Evolutionary conservation across 2,329 filamentous ascomycete species (phyloP).

Genomic region (Emmonsiellopsis sp.): DNA sequence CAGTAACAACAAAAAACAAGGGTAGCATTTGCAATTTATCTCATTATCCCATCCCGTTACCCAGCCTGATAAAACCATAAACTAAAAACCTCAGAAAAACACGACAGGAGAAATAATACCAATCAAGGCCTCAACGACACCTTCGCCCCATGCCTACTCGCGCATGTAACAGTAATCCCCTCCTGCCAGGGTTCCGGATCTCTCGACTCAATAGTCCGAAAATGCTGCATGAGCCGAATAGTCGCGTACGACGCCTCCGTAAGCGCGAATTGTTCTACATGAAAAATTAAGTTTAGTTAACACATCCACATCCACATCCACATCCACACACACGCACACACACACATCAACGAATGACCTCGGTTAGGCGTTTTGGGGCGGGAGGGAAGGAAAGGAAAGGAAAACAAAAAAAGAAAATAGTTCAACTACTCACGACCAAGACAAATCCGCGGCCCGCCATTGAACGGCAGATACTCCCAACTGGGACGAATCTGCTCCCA

Average conservation of each 20-base stretch:
- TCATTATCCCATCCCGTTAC: not conserved
- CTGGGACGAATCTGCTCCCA: conserved; percentile 43
- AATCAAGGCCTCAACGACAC: conserved; percentile 6
- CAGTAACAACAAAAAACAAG: too few relatives aligned
- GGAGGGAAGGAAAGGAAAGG: not conserved
- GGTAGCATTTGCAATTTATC: not conserved
- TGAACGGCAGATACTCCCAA: conserved; percentile 47
- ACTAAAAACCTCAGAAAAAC: not conserved
- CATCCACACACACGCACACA: not conserved
- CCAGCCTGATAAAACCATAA: not conserved
- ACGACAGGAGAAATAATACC: not conserved
- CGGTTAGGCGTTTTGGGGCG: not conserved
- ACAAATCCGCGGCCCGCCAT: conserved; percentile 45
- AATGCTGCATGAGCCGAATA: conserved; percentile 28
- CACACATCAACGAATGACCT: not conserved
- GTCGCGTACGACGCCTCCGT: conserved; percentile 33
- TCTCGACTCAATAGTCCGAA: conserved; percentile 26
- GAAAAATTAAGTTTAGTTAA: not conserved
- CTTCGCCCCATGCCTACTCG: conserved; percentile 11
- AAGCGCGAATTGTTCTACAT: conserved; percentile 33
- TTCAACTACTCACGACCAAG: conserved; percentile 33
- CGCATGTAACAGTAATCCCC: conserved; percentile 16
- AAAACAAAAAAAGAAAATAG: not conserved
- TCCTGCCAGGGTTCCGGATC: conserved; percentile 20
- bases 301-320: not conserved